A percentile compares a stretch with the other conserved stretches of the same genome.
Conservation (phyloP, 805 yeast genomes). For the Starmerella asiatica region DNA sequence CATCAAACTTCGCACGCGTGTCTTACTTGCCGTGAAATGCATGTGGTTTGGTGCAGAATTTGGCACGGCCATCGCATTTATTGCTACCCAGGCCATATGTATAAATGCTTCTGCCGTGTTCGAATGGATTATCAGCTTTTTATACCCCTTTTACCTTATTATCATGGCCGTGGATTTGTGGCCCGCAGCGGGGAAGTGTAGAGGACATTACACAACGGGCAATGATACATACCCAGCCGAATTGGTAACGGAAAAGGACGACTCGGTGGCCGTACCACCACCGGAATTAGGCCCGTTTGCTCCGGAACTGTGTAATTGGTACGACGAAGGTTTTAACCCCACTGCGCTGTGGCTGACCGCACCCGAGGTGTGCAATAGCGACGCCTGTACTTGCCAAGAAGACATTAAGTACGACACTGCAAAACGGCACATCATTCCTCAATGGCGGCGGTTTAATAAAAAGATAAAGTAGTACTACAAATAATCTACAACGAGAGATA, state of each 20-base stretch:
- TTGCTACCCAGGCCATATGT: slow-evolving; percentile 26
- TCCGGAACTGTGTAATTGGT: background rate
- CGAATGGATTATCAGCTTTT: slow-evolving; percentile 82
- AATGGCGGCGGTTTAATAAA: no score
- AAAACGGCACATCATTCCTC: no score
- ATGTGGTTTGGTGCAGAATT: slow-evolving; percentile 57
- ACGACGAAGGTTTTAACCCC: background rate
- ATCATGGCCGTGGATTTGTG: slow-evolving; percentile 56
- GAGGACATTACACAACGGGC: slow-evolving; percentile 20
- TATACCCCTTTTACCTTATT: slow-evolving; percentile 59
- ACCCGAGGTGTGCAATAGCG: no score
- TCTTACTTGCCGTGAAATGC: slow-evolving; percentile 38
- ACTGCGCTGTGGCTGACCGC: no score
- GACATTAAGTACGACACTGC: no score
- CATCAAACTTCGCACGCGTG: slow-evolving; percentile 21
- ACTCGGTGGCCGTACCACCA: no score
- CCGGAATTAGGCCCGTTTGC: no score
- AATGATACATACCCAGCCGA: slow-evolving; percentile 13
- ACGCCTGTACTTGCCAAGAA: no score
- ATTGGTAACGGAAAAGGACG: slow-evolving; percentile 6
- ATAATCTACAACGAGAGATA: no score
- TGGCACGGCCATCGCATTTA: slow-evolving; percentile 53
- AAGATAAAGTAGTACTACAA: no score
- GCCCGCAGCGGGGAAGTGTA: slow-evolving; percentile 39
- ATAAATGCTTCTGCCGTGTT: slow-evolving; percentile 43